Evolutionary conservation across 768 basidiomycete genomes (phyloP), one percentile per base, ranked within the genome.

Genomic region (Kwoniella europaea): DNA sequence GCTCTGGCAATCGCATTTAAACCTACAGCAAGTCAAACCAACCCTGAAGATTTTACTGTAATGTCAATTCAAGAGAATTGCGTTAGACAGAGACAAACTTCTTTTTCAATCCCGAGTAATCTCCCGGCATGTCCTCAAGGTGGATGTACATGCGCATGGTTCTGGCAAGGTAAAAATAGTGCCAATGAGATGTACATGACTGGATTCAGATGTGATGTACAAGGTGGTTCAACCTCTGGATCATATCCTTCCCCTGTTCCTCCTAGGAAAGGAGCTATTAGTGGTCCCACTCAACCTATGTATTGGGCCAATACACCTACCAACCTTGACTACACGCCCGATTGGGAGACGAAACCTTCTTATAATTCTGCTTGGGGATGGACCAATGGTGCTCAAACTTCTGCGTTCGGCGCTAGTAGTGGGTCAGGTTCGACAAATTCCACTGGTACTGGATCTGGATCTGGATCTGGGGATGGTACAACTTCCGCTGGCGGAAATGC

Each of bases 101-200:
- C 62, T 4, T 82, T 82, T 68, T 65, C 74, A 18, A 70, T 82
- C 43, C 82, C 82, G 1, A 65, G 71, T 18, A 71, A 76, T 58
- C 72, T 82, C 60, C 82, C 82, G 0, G 56, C 72, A 1, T 82
- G 82, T 60, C 79, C 82, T 6, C 75, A 76, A 16, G 74, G 74
- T 4, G 77, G 78, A 20, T 82, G 82, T 63, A 76, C 76, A 24
- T 81, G 79, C 68, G 71, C 66, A 3, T 80, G 77, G 75, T 69
- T 73, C 56, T 73, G 74, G 74, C 58, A 55, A 53, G 75, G 75
- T 13, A 65, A 74, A 27, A 75, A 75, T 56, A 65, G 62, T 29
- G 74, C 71, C 7, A 63, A 60, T 13, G 75, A 76, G 44, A 74
- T 74, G 72, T 76, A 76, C 62, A 74, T 74, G 73, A 69, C 53